Evolutionary conservation across 495 filamentous ascomycete species (phyloP).

Genomic region (Penicillium silybi): DNA sequence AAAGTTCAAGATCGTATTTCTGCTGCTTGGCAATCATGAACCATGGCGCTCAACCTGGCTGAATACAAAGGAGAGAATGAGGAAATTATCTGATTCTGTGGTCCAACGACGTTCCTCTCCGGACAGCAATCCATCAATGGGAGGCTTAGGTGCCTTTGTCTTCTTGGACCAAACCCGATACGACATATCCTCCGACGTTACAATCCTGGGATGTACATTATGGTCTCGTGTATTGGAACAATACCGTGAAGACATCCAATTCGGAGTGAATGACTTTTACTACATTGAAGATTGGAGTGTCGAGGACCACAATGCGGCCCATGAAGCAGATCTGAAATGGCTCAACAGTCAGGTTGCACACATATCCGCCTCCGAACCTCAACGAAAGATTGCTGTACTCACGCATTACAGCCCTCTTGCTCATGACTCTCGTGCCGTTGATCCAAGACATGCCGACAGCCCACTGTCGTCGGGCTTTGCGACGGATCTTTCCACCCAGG

Average conservation of each 20-base stretch:
- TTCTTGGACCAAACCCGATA: constrained; percentile 23
- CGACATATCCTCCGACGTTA: constrained; percentile 31
- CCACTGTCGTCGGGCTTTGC: constrained; percentile 38
- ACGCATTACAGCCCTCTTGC: constrained; percentile 52
- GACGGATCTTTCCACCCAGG: constrained; percentile 42
- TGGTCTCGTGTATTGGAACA: constrained; percentile 20
- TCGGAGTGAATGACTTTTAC: constrained; percentile 48
- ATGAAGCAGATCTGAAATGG: constrained; percentile 45
- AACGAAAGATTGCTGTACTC: constrained; percentile 42
- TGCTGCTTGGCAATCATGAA: constrained; percentile 57
- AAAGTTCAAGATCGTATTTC: constrained; percentile 45
- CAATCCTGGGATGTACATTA: constrained; percentile 44
- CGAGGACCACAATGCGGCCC: constrained; percentile 36
- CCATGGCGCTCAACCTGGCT: constrained; percentile 44
- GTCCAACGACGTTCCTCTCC: constrained; percentile 1
- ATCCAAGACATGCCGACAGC: constrained; percentile 42
- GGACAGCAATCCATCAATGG: too few species aligned
- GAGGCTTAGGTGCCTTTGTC: constrained; percentile 11
- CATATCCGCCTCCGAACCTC: constrained; percentile 29
- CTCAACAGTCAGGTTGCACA: constrained; percentile 44
- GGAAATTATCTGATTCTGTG: constrained; percentile 19
- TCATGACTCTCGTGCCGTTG: constrained; percentile 24
- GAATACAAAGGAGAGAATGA: constrained; percentile 18
- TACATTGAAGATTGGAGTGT: constrained; percentile 45
- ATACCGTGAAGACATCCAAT: constrained; percentile 22